Percentiles rank a stretch among this genome's conserved stretches.
Evolutionary conservation across 371 early-diverging fungal species (phyloP).

Genomic region (Entomophthora muscae): DNA sequence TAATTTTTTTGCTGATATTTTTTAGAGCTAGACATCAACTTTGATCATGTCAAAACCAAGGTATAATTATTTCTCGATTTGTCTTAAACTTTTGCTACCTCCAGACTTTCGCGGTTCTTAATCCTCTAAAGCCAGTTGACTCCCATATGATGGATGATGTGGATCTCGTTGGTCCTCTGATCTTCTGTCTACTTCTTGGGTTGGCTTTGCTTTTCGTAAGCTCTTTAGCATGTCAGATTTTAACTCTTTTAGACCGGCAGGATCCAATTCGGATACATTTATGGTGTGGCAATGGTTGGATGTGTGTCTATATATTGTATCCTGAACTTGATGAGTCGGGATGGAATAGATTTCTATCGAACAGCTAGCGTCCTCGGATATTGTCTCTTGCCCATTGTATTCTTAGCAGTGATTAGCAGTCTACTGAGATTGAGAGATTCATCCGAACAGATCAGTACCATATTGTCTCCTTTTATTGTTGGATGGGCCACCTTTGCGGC

Average conservation of each 20-base stretch:
- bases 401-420: constrained; percentile 47
- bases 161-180: constrained; percentile 84
- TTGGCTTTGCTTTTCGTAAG: constrained; percentile 63
- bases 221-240: neutral
- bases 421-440: constrained; percentile 21
- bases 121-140: constrained; percentile 76
- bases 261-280: constrained; percentile 92
- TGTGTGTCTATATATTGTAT: constrained; percentile 71
- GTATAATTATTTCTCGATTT: constrained; percentile 16
- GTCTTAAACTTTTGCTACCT: too few species aligned
- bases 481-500: constrained; percentile 90
- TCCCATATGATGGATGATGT: constrained; percentile 84
- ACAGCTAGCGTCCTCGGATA: constrained; percentile 94
- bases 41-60: constrained; percentile 66
- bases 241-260: constrained; percentile 50
- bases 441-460: constrained; percentile 3
- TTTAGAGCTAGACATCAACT: constrained; percentile 80
- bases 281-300: constrained; percentile 85
- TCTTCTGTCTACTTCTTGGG: constrained; percentile 81
- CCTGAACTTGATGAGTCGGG: constrained; percentile 83
- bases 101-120: constrained; percentile 69
- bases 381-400: constrained; percentile 86
- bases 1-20: constrained; percentile 1
- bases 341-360: constrained; percentile 67
- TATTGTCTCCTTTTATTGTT: constrained; percentile 47